phyloP scores from a whole-genome alignment of 106 monocot species.

The Dactylorhiza incarnata region DNA sequence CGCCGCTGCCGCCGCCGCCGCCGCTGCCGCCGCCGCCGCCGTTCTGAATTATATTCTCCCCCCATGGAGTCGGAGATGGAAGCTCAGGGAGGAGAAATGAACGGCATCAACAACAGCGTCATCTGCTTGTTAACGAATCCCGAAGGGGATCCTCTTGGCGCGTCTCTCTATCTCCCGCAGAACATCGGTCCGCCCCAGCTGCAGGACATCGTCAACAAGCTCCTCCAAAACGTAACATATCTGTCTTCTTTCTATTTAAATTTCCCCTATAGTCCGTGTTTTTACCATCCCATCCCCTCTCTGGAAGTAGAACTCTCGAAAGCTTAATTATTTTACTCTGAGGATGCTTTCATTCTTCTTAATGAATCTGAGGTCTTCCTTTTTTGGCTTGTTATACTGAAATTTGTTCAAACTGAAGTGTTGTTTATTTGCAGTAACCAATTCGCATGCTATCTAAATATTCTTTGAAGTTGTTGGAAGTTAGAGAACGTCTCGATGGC shows the following conservation, averaged over 20 bases:
- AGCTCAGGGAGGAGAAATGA: not conserved
- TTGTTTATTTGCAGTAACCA: not conserved
- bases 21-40: too few species aligned
- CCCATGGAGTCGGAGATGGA: not conserved
- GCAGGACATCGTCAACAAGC: constrained; percentile 82
- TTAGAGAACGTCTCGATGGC: not conserved
- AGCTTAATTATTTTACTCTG: not conserved
- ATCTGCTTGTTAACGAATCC: constrained; percentile 70
- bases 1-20: too few species aligned
- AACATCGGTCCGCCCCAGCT: constrained; percentile 69
- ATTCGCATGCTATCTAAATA: not conserved
- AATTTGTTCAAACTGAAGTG: not conserved
- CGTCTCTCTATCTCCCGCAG: constrained; percentile 65
- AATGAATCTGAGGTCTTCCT: not conserved
- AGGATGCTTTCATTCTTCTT: too few species aligned
- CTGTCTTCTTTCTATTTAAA: not conserved
- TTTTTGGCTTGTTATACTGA: not conserved
- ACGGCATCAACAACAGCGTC: constrained; percentile 23
- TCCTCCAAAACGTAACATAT: constrained; percentile 65
- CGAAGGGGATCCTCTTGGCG: constrained; percentile 65
- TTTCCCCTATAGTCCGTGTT: not conserved
- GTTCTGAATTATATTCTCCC: too few species aligned
- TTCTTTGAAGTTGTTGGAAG: not conserved
- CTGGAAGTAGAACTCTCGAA: not conserved
- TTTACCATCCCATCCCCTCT: not conserved